Percentiles rank a stretch among this genome's conserved stretches.
phyloP scores from a whole-genome alignment of 1,284 basidiomycete species.

The Cryptococcus hybrid region DNA sequence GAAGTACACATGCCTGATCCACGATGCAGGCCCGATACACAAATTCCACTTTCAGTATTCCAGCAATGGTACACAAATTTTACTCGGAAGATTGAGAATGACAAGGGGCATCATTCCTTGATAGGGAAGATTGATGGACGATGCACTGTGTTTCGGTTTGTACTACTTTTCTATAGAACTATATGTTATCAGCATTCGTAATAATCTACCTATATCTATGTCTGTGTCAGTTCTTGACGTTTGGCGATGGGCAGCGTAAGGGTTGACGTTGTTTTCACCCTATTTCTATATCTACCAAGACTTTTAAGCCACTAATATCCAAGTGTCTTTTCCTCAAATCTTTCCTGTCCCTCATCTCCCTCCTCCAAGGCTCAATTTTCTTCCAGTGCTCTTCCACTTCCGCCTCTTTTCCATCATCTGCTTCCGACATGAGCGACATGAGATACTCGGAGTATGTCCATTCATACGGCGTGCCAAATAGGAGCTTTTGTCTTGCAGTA shows the following conservation, averaged over 20 bases:
- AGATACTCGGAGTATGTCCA: slow-evolving; percentile 37
- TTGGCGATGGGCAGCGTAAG: too few relatives aligned
- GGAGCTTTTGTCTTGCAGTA: slow-evolving; percentile 24
- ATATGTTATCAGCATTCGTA: too few relatives aligned
- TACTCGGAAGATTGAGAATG: slow-evolving; percentile 64
- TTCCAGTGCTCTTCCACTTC: slow-evolving; percentile 25
- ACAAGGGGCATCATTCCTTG: slow-evolving; percentile 71
- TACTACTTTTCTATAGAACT: too few relatives aligned
- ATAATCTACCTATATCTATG: too few relatives aligned
- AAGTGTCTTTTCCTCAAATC: slow-evolving; percentile 30
- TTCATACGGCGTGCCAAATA: slow-evolving; percentile 42
- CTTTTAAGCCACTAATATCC: slow-evolving; percentile 24
- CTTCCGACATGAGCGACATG: slow-evolving; percentile 30
- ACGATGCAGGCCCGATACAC: slow-evolving; percentile 57
- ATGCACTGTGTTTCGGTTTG: too few relatives aligned
- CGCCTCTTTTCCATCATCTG: slow-evolving; percentile 19
- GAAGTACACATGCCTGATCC: not conserved
- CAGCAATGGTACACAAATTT: slow-evolving; percentile 81
- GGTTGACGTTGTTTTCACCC: too few relatives aligned
- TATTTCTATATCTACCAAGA: too few relatives aligned
- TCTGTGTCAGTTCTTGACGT: too few relatives aligned
- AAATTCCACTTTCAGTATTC: slow-evolving; percentile 70
- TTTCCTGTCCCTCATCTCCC: slow-evolving; percentile 25
- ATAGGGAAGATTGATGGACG: slow-evolving; percentile 62
- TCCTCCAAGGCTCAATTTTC: slow-evolving; percentile 22